Evolutionary conservation across 805 yeast species (phyloP).

Genomic region (Blastobotrys peoriensis): DNA sequence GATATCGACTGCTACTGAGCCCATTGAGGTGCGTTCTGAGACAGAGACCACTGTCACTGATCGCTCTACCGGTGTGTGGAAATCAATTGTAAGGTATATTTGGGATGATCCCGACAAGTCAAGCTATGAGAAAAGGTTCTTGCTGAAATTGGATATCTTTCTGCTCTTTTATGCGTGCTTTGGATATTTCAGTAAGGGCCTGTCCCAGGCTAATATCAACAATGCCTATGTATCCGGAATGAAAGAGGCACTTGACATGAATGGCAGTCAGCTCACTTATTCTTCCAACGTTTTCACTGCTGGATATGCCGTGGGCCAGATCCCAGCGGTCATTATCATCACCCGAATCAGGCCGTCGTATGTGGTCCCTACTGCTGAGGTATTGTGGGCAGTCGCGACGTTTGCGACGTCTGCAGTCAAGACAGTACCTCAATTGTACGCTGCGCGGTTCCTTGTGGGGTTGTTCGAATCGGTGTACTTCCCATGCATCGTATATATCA

Average conservation of each 20-base stretch:
- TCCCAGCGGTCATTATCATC: constrained; percentile 54
- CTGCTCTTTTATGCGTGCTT: constrained; percentile 50
- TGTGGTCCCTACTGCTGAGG: constrained; percentile 35
- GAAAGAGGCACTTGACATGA: constrained; percentile 49
- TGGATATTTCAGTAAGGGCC: constrained; percentile 52
- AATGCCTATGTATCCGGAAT: constrained; percentile 66
- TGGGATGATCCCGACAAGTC: no score
- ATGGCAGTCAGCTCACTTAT: constrained; percentile 53
- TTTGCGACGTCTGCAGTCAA: constrained; percentile 21
- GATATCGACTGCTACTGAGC: no score
- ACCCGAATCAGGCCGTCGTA: constrained; percentile 48
- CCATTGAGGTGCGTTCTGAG: no score
- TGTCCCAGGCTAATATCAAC: constrained; percentile 50
- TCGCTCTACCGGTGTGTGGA: no score
- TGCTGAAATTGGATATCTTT: constrained; percentile 48
- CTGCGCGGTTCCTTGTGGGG: constrained; percentile 44
- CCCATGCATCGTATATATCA: constrained; percentile 36
- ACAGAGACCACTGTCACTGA: no score
- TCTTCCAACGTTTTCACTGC: constrained; percentile 50
- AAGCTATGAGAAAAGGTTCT: constrained; percentile 39
- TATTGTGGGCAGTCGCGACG: constrained; percentile 18
- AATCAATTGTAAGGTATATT: no score
- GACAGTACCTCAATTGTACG: constrained; percentile 37
- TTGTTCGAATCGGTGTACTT: constrained; percentile 40
- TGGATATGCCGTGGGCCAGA: constrained; percentile 53